These are phyloP conservation scores for Dothideomycetes sp. DNA, from an alignment of 2,329 filamentous ascomycete species.

Conservation along the genomic window DNA sequence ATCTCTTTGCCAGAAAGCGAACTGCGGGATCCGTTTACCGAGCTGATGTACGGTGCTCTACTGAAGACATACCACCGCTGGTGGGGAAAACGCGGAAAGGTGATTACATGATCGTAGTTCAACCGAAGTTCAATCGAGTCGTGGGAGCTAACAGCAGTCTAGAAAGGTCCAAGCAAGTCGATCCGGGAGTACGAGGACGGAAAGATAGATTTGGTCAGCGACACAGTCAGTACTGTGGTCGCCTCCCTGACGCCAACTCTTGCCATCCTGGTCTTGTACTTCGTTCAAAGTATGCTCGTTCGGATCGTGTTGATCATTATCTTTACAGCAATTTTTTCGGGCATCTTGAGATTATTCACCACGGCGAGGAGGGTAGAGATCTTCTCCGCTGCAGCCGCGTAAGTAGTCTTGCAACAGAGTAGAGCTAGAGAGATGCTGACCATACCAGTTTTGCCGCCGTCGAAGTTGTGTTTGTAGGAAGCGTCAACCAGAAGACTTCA, in stretches of 20 bases:
- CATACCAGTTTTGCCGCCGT: not conserved
- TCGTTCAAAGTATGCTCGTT: conserved; percentile 18
- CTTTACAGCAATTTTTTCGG: conserved; percentile 22
- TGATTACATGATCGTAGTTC: not conserved
- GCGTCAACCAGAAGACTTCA: too few species aligned
- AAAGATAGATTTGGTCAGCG: not conserved
- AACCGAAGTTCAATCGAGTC: too few species aligned
- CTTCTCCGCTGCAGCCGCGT: conserved; percentile 24
- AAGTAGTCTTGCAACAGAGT: not conserved
- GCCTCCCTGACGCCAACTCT: conserved; percentile 23
- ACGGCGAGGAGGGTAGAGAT: conserved; percentile 22
- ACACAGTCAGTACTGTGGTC: conserved; percentile 20
- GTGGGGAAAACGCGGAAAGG: not conserved
- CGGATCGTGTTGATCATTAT: conserved; percentile 21
- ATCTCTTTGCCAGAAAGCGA: not conserved
- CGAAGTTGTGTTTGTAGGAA: conserved; percentile 6
- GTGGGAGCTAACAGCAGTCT: not conserved
- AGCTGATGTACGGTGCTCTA: not conserved
- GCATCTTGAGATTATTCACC: conserved; percentile 20
- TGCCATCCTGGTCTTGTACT: conserved; percentile 23
- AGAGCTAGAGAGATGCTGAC: not conserved
- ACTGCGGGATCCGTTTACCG: not conserved
- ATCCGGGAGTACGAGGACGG: not conserved
- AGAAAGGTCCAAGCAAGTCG: not conserved
- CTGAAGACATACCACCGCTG: not conserved